A percentile compares a stretch with the other conserved stretches of the same genome.
Evolutionary conservation across 768 basidiomycete genomes (phyloP).

Genomic region (Cystobasidium tubakii): DNA sequence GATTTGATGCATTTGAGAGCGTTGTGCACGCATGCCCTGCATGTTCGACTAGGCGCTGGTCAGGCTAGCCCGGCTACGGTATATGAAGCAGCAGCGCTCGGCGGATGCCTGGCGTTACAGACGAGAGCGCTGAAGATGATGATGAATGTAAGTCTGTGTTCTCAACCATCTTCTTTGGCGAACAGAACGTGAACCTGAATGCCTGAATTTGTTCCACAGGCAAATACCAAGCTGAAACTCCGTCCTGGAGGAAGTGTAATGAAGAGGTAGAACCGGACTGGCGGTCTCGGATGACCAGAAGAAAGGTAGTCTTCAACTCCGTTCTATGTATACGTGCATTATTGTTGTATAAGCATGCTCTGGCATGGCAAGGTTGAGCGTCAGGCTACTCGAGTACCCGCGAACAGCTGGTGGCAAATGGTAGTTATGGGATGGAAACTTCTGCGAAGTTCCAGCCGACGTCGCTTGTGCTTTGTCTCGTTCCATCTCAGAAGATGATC

Average conservation of each 20-base stretch:
- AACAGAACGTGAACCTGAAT: neutral
- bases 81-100: conserved; percentile 40
- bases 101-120: conserved; percentile 37
- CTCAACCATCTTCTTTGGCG: neutral
- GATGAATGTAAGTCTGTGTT: conserved; percentile 13
- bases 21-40: conserved; percentile 90
- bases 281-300: too few species aligned
- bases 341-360: neutral
- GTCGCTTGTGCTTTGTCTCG: too few species aligned
- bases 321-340: neutral
- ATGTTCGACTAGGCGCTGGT: conserved; percentile 55
- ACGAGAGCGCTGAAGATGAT: conserved; percentile 35
- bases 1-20: conserved; percentile 65
- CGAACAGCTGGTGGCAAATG: too few species aligned
- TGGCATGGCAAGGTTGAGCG: neutral
- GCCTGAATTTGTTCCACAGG: neutral
- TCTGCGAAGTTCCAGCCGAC: too few species aligned
- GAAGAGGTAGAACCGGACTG: neutral
- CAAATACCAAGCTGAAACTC: conserved; percentile 16
- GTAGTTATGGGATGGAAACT: too few species aligned
- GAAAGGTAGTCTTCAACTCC: too few species aligned
- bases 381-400: too few species aligned
- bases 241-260: neutral
- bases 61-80: conserved; percentile 29
- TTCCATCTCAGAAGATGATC: too few species aligned